Evolutionary conservation across 73 alveolate genomes (phyloP).

Genomic region (Tetrahymena malaccensis): DNA sequence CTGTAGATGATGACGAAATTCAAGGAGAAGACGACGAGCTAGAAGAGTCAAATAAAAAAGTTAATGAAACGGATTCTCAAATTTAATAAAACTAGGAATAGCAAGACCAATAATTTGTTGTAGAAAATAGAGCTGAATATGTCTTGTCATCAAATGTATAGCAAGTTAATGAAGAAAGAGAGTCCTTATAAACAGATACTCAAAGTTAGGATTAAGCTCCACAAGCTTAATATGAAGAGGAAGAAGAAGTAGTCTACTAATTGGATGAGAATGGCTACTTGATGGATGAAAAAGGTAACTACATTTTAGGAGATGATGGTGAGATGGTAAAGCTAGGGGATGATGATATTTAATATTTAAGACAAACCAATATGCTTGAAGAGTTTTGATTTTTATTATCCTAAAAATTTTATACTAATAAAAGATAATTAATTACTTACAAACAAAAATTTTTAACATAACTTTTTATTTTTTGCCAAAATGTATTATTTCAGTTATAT

Average conservation of each 20-base stretch:
- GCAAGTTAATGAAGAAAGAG: neutral
- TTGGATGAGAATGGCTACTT: conserved; percentile 27
- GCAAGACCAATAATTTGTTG: neutral
- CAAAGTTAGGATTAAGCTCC: neutral
- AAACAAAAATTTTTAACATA: too few relatives aligned
- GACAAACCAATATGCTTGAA: conserved; percentile 22
- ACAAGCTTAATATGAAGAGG: neutral
- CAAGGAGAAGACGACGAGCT: neutral
- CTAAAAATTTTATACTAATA: too few relatives aligned
- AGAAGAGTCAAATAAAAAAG: neutral
- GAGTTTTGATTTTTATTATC: neutral
- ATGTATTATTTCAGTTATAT: too few relatives aligned
- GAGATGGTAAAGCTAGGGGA: conserved; percentile 19
- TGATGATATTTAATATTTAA: conserved; percentile 19
- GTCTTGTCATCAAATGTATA: neutral
- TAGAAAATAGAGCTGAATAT: neutral
- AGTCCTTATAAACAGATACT: neutral
- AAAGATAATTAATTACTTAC: too few relatives aligned
- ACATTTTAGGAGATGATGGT: conserved; percentile 28
- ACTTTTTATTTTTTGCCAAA: too few relatives aligned
- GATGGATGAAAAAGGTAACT: conserved; percentile 33
- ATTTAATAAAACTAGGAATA: neutral
- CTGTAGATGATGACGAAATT: neutral
- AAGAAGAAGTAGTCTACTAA: conserved; percentile 19
- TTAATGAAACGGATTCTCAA: neutral